Conservation (phyloP, 2,329 filamentous ascomycete genomes). For the Aureobasidium melanogenum region DNA sequence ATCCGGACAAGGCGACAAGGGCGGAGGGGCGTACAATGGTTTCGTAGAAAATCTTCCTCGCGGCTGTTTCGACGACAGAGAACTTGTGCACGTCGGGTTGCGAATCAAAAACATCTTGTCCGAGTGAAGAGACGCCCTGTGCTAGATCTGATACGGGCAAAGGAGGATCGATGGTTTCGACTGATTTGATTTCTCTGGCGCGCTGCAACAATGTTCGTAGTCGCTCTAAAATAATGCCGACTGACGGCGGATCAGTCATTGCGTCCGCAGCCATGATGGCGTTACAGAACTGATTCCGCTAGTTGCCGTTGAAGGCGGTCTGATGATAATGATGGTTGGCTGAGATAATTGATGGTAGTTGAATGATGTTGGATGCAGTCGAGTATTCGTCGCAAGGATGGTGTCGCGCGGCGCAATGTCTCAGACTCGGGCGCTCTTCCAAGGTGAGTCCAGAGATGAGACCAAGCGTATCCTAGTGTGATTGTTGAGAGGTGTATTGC, state of each 20-base stretch:
- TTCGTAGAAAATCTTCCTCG: conserved; percentile 69
- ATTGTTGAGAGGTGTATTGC: neutral
- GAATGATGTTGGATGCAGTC: neutral
- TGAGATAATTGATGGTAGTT: neutral
- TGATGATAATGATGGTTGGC: neutral
- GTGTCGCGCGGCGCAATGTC: neutral
- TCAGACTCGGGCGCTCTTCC: neutral
- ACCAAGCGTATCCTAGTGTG: neutral
- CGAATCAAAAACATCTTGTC: conserved; percentile 20
- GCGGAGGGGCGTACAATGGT: conserved; percentile 56
- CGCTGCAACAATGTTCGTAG: conserved; percentile 33
- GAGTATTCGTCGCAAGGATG: neutral
- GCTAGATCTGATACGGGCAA: conserved; percentile 33
- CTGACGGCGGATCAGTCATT: conserved; percentile 19
- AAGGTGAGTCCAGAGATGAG: neutral
- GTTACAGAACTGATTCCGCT: neutral
- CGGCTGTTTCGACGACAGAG: conserved; percentile 73
- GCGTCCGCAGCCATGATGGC: conserved; percentile 18
- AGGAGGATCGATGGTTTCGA: conserved; percentile 35
- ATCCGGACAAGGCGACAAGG: neutral
- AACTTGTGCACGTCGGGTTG: conserved; percentile 27
- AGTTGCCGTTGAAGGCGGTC: neutral
- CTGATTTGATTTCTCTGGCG: conserved; percentile 32
- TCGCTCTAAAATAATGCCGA: conserved; percentile 23
- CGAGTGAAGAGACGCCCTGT: conserved; percentile 19